A percentile compares a stretch with the other conserved stretches of the same genome.
Evolutionary conservation across 2,329 filamentous ascomycete species (phyloP).

Genomic region (Paracamarosporium sp.): DNA sequence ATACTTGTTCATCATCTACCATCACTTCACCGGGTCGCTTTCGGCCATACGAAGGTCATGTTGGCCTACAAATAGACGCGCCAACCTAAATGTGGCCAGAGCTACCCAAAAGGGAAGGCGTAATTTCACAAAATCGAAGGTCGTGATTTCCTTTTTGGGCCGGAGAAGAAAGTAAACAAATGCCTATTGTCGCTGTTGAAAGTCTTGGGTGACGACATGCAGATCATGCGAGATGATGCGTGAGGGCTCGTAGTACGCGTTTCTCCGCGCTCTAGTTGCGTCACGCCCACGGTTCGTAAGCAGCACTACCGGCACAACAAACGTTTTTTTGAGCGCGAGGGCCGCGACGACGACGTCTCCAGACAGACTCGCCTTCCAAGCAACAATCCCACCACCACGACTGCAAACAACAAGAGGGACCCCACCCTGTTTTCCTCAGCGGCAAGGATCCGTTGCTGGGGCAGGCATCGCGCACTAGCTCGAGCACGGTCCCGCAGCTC

Average conservation of each 20-base stretch:
- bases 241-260: neutral
- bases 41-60: too few species aligned
- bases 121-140: too few species aligned
- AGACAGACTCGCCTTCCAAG: neutral
- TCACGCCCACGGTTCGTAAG: conserved; percentile 1
- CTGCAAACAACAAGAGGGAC: neutral
- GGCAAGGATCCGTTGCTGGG: conserved; percentile 13
- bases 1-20: too few species aligned
- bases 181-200: neutral
- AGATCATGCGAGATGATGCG: neutral
- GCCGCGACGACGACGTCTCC: neutral
- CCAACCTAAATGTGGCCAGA: too few species aligned
- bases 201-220: neutral
- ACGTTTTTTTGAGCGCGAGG: neutral
- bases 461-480: conserved; percentile 11
- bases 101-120: too few species aligned
- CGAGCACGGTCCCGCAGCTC: conserved; percentile 9
- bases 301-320: neutral
- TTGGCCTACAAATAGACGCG: too few species aligned
- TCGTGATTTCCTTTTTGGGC: neutral
- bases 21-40: too few species aligned
- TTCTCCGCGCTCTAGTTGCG: conserved; percentile 2
- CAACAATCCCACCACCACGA: neutral
- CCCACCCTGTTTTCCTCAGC: neutral
- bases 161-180: neutral